Evolutionary conservation across 495 filamentous ascomycete genomes (phyloP), one percentile per base, ranked within the genome.

Genomic region (Amorphotheca resinae): DNA sequence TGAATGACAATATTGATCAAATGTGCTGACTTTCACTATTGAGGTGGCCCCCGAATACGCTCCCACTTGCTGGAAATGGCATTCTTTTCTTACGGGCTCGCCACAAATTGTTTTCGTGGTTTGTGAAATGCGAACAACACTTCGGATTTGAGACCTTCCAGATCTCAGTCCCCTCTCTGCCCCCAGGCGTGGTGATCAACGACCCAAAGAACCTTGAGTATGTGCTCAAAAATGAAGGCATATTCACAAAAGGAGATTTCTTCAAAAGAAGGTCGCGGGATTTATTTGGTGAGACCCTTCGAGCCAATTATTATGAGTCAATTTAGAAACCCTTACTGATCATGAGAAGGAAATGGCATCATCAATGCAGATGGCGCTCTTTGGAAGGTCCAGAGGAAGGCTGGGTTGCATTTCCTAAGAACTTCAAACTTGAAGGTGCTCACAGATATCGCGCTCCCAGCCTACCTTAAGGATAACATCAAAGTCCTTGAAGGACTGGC

Each of bases 351-450:
- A 0, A 67, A 73, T 38, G 74, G 74, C 9, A 79, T 79, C 51
- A 77, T 79, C 47, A 79, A 77, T 48, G 68, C 69, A 15, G 74
- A 79, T 42, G 74, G 74, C 9, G 72, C 75, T 12, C 48, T 76
- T 28, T 77, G 74, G 74, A 74, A 66, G 45, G 58, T 67, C 1
- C 74, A 79, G 51, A 59, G 74, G 22, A 77, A 76, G 52, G 74
- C 74, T 23, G 74, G 74, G 1, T 51, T 72, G 12, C 58, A 66
- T 11, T 77, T 77, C 46, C 70, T 79, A 44, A 79, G 58, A 51
- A 63, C 62, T 20, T 54, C 72, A 36, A 76, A 77, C 39, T 50
- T 77, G 8, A 64, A 68, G 14, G 63, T 66, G n/a, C 60, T 79
- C 26, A 72, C 70, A 17, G 70, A 77, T 33, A 53, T 70, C 18